Evolutionary conservation across 768 basidiomycete genomes (phyloP).

Genomic region (Leccinellum rugosiceps): DNA sequence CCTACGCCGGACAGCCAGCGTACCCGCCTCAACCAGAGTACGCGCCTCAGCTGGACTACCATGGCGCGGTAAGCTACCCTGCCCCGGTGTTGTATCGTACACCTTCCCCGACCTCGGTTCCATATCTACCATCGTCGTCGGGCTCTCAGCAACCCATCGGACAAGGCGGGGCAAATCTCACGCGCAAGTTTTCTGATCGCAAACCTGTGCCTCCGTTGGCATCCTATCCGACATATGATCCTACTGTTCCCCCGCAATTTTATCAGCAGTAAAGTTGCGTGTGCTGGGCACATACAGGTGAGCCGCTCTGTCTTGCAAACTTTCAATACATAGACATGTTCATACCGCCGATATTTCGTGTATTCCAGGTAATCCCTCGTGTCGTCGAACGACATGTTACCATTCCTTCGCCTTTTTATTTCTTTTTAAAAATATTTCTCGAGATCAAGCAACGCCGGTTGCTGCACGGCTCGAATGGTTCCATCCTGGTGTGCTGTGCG

Average conservation of each 20-base stretch:
- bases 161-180: constrained; percentile 31
- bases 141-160: constrained; percentile 7
- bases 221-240: constrained; percentile 20
- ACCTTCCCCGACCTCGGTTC: constrained; percentile 4
- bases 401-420: neutral
- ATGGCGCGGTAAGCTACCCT: constrained; percentile 15
- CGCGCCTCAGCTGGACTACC: constrained; percentile 18
- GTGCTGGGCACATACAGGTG: neutral
- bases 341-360: neutral
- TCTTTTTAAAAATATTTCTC: neutral
- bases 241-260: constrained; percentile 23
- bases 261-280: constrained; percentile 3
- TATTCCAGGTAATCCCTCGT: constrained; percentile 10
- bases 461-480: neutral
- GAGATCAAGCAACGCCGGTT: neutral
- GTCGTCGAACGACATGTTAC: constrained; percentile 15
- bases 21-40: constrained; percentile 20
- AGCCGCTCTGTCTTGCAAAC: neutral
- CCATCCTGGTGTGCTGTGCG: constrained; percentile 17
- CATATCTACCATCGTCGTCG: constrained; percentile 14
- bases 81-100: neutral
- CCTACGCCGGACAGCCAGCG: constrained; percentile 13
- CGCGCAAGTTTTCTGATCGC: constrained; percentile 33
- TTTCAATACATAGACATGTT: neutral
- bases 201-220: constrained; percentile 33